These are phyloP conservation scores for Tripterygium wilfordii DNA, from an alignment of 177 flowering plant genomes.

Conservation along the genomic window DNA sequence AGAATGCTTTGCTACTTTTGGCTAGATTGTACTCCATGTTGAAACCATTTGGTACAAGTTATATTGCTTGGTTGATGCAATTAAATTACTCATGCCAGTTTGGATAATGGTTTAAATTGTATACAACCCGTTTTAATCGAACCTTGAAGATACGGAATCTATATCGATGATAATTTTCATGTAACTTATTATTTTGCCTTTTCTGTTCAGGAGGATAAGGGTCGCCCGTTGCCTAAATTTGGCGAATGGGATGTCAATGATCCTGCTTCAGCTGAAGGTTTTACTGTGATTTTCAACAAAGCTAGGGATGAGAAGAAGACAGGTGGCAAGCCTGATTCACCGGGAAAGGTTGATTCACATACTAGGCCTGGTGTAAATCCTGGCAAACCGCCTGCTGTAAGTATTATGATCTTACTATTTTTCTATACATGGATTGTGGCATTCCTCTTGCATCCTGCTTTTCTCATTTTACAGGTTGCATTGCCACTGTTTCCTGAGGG, in stretches of 20 bases:
- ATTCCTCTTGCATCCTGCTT: no score
- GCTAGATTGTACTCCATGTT: no score
- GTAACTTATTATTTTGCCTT: neutral
- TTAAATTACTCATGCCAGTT: no score
- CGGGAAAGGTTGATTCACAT: conserved; percentile 19
- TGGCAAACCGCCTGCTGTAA: conserved; percentile 31
- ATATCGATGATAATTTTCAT: neutral
- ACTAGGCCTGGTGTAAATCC: conserved; percentile 18
- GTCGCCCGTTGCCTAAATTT: conserved; percentile 39
- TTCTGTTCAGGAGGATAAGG: conserved; percentile 22
- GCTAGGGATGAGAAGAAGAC: conserved; percentile 44
- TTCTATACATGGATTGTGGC: no score
- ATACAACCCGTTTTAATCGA: no score
- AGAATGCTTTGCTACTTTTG: no score
- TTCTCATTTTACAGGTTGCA: no score
- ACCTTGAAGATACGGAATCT: conserved; percentile 1
- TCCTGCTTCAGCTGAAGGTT: conserved; percentile 51
- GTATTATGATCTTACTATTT: conserved; percentile 5
- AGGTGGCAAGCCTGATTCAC: conserved; percentile 38
- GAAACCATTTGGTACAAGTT: no score
- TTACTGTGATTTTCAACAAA: conserved; percentile 45
- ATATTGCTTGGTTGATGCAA: no score
- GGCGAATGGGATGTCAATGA: conserved; percentile 52
- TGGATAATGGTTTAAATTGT: no score
- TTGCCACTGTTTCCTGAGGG: neutral